Conservation (phyloP, 2,329 filamentous ascomycete genomes). For the Pezicula rhizophila region DNA sequence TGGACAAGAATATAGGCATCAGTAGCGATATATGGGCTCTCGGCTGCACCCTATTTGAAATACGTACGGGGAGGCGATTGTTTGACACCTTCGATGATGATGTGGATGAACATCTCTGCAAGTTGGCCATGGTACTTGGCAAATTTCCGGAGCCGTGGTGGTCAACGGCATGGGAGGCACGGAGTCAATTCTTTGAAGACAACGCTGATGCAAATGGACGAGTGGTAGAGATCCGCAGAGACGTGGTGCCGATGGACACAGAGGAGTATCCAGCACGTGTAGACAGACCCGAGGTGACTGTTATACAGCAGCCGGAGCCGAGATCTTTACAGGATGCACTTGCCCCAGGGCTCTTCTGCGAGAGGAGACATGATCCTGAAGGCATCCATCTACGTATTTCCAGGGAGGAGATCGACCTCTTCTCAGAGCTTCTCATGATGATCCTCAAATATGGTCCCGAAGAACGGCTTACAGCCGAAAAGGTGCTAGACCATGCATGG, state of each 20-base stretch:
- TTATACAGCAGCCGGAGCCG: constrained; percentile 11
- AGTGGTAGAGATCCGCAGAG: constrained; percentile 4
- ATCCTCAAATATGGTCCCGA: constrained; percentile 20
- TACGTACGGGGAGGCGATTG: constrained; percentile 13
- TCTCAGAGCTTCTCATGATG: constrained; percentile 18
- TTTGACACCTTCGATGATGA: constrained; percentile 11
- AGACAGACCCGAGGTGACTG: constrained; percentile 13
- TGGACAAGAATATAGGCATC: constrained; percentile 10
- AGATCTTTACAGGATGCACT: constrained; percentile 11
- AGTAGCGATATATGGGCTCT: constrained; percentile 18
- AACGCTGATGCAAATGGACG: constrained; percentile 5
- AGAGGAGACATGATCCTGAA: constrained; percentile 15
- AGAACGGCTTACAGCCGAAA: constrained; percentile 13
- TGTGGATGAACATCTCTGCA: constrained; percentile 9
- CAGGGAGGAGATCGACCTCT: constrained; percentile 15
- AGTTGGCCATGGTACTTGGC: constrained; percentile 11
- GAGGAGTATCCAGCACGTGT: constrained; percentile 8
- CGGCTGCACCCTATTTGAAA: constrained; percentile 5
- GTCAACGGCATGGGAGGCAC: constrained; percentile 9
- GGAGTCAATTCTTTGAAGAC: constrained; percentile 11
- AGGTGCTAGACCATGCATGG: constrained; percentile 21
- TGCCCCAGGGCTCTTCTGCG: constrained; percentile 9
- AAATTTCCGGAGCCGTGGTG: constrained; percentile 13
- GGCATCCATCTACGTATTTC: constrained; percentile 12
- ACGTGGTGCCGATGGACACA: constrained; percentile 8